A percentile compares a stretch with the other conserved stretches of the same genome.
These are phyloP conservation scores for Chlorella variabilis DNA, from an alignment of 163 green algal species.

Conservation along the genomic window DNA sequence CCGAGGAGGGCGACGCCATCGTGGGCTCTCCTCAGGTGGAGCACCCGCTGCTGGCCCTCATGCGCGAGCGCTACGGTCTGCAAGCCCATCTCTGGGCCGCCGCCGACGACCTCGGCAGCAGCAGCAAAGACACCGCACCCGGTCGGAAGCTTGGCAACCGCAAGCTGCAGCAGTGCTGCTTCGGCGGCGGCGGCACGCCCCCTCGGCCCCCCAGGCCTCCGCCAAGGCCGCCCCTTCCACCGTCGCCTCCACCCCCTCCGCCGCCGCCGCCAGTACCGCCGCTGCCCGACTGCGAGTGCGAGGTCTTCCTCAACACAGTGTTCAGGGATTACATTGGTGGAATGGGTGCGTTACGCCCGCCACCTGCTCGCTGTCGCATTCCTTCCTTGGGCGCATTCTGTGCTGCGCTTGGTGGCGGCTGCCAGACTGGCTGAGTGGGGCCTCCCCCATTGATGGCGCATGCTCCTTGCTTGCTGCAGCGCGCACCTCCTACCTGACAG, in stretches of 20 bases:
- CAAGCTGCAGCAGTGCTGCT: background rate
- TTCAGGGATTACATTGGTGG: background rate
- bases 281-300: background rate
- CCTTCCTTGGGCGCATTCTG: no score
- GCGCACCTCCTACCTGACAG: no score
- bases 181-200: background rate
- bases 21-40: background rate
- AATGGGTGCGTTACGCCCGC: no score
- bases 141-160: background rate
- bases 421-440: no score
- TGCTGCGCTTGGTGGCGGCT: no score
- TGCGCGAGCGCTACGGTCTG: background rate
- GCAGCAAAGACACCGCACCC: background rate
- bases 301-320: background rate
- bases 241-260: background rate
- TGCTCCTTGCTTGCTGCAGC: no score
- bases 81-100: background rate
- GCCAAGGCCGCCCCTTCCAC: background rate
- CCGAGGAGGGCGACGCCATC: background rate
- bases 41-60: constrained; percentile 2
- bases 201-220: no score
- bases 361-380: no score
- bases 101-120: background rate
- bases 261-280: background rate
- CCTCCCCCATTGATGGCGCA: no score